phyloP scores from a whole-genome alignment of 2,329 filamentous ascomycete species.

The Penicillium decumbens region DNA sequence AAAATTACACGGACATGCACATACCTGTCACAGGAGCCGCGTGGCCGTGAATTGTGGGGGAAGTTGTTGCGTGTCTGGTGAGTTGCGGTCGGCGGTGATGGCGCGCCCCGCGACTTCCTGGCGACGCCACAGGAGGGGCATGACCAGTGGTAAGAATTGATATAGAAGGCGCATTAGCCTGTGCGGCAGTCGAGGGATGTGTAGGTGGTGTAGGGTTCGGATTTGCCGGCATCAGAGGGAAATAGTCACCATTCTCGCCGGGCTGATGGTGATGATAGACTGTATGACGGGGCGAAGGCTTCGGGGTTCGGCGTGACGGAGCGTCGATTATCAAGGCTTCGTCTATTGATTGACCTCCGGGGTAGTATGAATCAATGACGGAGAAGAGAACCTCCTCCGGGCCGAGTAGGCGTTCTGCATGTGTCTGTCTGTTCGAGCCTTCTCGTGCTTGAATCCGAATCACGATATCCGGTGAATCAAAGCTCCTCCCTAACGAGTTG shows the following conservation, averaged over 20 bases:
- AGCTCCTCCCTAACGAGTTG: constrained; percentile 82
- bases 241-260: constrained; percentile 73
- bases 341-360: constrained; percentile 78
- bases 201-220: constrained; percentile 40
- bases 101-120: constrained; percentile 60
- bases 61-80: constrained; percentile 70
- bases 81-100: constrained; percentile 56
- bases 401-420: constrained; percentile 64
- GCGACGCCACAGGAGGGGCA: constrained; percentile 74
- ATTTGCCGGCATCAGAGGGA: constrained; percentile 62
- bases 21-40: constrained; percentile 41
- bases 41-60: constrained; percentile 64
- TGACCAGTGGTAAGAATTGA: constrained; percentile 76
- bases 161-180: constrained; percentile 60
- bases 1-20: constrained; percentile 1
- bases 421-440: constrained; percentile 40
- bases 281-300: constrained; percentile 64
- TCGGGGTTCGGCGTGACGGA: constrained; percentile 69
- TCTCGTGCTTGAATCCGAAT: constrained; percentile 73
- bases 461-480: constrained; percentile 84
- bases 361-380: constrained; percentile 76
- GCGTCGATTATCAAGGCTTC: constrained; percentile 91
- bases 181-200: constrained; percentile 39
- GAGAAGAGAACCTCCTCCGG: constrained; percentile 80
- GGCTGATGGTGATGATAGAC: constrained; percentile 54